Evolutionary conservation across 768 basidiomycete genomes (phyloP), one percentile per base, ranked within the genome.

Genomic region (Tylopilus felleus): DNA sequence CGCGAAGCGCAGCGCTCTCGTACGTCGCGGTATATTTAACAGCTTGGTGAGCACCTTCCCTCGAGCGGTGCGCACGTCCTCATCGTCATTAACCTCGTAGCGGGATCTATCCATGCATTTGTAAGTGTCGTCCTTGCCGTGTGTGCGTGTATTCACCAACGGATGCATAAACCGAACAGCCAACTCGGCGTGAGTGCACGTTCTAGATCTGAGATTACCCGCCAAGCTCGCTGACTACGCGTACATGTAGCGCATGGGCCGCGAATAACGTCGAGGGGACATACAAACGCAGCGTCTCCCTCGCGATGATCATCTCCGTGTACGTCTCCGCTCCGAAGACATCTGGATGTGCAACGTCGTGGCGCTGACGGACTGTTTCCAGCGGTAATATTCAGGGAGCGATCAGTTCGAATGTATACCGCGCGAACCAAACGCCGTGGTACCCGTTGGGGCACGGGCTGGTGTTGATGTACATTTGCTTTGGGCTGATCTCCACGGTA

Each of bases 391-490:
- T 88, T 47, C 86, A 88, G 62, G 87, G 86, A 19, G 86, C 84
- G n/a, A 81, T 90, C 39, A 83, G 81, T 63, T 87, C 85, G 17
- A 88, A 89, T 60, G 80, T 90, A 77, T 90, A 90, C 63, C 86
- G 86, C 29, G 79, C 78, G 4, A 68, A 65, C 44, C 84, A 89
- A 64, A 73, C 73, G 56, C 88, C 88, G 10, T 85, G 85, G 82
- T 91, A 86, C 66, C 77, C 74, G 2, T 71, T 86, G 47, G 68
- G 75, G 1, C 75, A 86, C 51, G 84, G 82, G 8, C 72, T 90
- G 35, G 87, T 88, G 47, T 73, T 90, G 48, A 77, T 83, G 79
- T 90, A 88, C 71, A 87, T 90, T 60, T 78, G 69, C 36, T 70
- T 88, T 47, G 88, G 86, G 4, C 56, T 88, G 43, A 69, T 82